These are phyloP conservation scores for Clavispora santaluciae DNA, from an alignment of 805 yeast species.

Conservation along the genomic window DNA sequence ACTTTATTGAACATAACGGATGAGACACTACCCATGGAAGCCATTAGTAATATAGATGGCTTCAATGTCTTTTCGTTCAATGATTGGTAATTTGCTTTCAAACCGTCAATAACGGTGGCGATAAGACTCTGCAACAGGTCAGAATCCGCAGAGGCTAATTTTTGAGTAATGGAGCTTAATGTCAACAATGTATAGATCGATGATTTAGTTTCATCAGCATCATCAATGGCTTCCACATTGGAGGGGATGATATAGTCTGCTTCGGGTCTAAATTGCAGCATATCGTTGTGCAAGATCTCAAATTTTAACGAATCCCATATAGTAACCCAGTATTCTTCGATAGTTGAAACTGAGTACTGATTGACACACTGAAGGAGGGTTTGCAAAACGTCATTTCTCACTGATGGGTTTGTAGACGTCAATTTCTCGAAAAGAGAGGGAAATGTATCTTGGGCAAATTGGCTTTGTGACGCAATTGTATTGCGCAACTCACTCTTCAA, in stretches of 20 bases:
- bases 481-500: slow-evolving; percentile 57
- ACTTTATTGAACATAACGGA: slow-evolving; percentile 43
- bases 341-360: slow-evolving; percentile 43
- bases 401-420: slow-evolving; percentile 66
- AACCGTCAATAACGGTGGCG: slow-evolving; percentile 33
- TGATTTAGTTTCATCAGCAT: slow-evolving; percentile 32
- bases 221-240: slow-evolving; percentile 23
- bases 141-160: slow-evolving; percentile 30
- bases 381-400: slow-evolving; percentile 66
- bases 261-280: slow-evolving; percentile 25
- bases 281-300: slow-evolving; percentile 79
- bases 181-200: slow-evolving; percentile 35
- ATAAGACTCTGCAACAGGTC: slow-evolving; percentile 33
- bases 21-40: slow-evolving; percentile 50
- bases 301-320: slow-evolving; percentile 87
- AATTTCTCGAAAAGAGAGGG: slow-evolving; percentile 77
- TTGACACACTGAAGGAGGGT: slow-evolving; percentile 57
- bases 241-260: slow-evolving; percentile 22
- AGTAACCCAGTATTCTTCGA: slow-evolving; percentile 60
- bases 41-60: slow-evolving; percentile 58
- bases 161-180: slow-evolving; percentile 17
- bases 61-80: slow-evolving; percentile 50
- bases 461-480: slow-evolving; percentile 57
- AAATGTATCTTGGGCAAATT: slow-evolving; percentile 68
- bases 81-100: slow-evolving; percentile 46